Conservation (phyloP, 176 grass and related monocot species). For the Raddia distichophylla region DNA sequence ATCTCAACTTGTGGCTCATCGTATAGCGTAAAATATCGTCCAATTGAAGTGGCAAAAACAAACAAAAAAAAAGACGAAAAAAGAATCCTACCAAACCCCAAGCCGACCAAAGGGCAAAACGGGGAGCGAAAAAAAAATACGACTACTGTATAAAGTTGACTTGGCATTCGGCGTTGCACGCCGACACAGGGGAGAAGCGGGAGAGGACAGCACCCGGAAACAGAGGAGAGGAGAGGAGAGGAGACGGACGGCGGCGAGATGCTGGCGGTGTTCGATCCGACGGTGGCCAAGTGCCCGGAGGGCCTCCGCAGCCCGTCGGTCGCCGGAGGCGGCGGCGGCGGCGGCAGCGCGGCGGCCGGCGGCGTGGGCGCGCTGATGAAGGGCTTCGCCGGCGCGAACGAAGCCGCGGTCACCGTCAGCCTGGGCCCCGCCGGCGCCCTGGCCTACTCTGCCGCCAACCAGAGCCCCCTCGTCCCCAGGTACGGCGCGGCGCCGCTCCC, state of each 20-base stretch:
- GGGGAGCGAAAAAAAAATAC: conserved; percentile 25
- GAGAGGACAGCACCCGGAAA: conserved; percentile 27
- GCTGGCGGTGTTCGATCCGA: conserved; percentile 86
- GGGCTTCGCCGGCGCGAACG: conserved; percentile 53
- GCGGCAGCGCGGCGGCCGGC: neutral
- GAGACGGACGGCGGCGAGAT: conserved; percentile 51
- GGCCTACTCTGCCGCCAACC: conserved; percentile 57
- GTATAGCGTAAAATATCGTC: too few species aligned
- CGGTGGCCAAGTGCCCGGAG: conserved; percentile 92
- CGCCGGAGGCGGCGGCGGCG: conserved; percentile 31
- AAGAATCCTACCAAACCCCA: neutral
- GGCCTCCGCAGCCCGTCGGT: conserved; percentile 72
- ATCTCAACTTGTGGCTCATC: too few species aligned
- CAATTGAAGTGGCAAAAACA: too few species aligned
- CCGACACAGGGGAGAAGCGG: neutral
- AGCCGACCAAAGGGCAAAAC: conserved; percentile 56
- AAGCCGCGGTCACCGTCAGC: conserved; percentile 71
- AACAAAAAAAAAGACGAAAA: too few species aligned
- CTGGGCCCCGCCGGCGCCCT: conserved; percentile 70
- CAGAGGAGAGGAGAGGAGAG: conserved; percentile 11
- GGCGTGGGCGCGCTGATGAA: conserved; percentile 61
- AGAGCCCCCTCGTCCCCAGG: conserved; percentile 77
- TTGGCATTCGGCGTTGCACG: conserved; percentile 15
- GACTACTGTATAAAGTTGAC: too few species aligned
- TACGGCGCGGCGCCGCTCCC: conserved; percentile 33